Conservation (phyloP, 352 stramenopile genomes). For the Blastocystis sp. region DNA sequence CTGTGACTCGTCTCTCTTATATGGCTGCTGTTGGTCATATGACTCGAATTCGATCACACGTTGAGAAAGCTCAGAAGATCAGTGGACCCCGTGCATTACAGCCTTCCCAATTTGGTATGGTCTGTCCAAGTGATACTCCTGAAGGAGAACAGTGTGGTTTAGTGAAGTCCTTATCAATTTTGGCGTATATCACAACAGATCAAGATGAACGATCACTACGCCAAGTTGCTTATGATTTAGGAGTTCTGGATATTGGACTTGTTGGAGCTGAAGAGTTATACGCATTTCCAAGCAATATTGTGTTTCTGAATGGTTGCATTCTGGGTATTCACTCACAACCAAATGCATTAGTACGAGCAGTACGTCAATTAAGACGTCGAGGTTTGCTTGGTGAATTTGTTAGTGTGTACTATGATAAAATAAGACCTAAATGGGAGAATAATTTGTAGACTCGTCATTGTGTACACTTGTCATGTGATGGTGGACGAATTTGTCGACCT, state of each 20-base stretch:
- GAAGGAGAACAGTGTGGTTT: conserved; percentile 97
- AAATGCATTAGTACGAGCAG: conserved; percentile 67
- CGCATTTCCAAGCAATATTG: conserved; percentile 81
- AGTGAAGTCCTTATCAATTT: conserved; percentile 94
- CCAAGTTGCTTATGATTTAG: conserved; percentile 87
- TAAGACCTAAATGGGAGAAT: conserved; percentile 21
- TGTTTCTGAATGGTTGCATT: conserved; percentile 97
- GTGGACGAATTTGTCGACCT: conserved; percentile 90
- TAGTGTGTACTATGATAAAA: conserved; percentile 91
- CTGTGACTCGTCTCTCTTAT: conserved; percentile 91
- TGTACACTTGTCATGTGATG: conserved; percentile 95
- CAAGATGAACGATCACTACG: conserved; percentile 86
- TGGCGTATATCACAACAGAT: conserved; percentile 91
- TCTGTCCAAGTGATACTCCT: conserved; percentile 95
- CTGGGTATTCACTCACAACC: conserved; percentile 87
- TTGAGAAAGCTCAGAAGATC: conserved; percentile 98
- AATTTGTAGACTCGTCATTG: conserved; percentile 66
- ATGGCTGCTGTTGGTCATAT: conserved; percentile 98
- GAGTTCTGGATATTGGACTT: conserved; percentile 87
- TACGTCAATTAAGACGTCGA: conserved; percentile 66
- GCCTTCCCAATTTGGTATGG: conserved; percentile 96
- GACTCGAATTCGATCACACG: conserved; percentile 91
- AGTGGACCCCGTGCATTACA: conserved; percentile 91
- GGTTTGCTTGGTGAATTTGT: conserved; percentile 86
- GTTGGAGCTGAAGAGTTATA: conserved; percentile 92